Evolutionary conservation across 2,329 filamentous ascomycete species (phyloP).

Genomic region (Sphaceloma murrayae): DNA sequence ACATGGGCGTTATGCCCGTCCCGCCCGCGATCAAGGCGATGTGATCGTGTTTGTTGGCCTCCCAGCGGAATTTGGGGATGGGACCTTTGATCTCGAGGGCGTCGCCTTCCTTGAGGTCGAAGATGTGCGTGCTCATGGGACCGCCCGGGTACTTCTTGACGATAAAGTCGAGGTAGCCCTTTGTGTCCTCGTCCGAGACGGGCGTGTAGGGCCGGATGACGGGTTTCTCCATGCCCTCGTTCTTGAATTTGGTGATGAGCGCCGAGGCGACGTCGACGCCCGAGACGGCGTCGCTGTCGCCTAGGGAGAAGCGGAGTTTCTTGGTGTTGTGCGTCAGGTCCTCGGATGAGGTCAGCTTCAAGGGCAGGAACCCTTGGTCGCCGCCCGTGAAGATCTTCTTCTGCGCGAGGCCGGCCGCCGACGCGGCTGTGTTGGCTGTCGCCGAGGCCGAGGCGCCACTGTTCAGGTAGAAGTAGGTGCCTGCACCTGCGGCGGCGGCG

Average conservation of each 20-base stretch:
- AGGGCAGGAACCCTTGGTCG: constrained; percentile 77
- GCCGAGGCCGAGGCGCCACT: constrained; percentile 22
- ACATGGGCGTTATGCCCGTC: constrained; percentile 97
- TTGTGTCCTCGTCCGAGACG: constrained; percentile 70
- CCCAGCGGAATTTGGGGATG: constrained; percentile 86
- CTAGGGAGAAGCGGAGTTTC: constrained; percentile 77
- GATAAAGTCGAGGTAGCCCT: constrained; percentile 77
- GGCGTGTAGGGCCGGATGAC: constrained; percentile 90
- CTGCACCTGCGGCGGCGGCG: constrained; percentile 49
- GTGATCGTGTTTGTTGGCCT: constrained; percentile 84
- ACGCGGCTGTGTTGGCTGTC: constrained; percentile 21
- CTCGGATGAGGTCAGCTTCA: constrained; percentile 71
- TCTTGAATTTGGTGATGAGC: constrained; percentile 85
- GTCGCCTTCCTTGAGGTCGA: constrained; percentile 73
- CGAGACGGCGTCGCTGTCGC: constrained; percentile 72
- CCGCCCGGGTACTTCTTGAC: constrained; percentile 88
- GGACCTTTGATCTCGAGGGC: constrained; percentile 88
- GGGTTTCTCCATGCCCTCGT: constrained; percentile 70
- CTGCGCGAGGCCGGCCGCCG: constrained; percentile 27
- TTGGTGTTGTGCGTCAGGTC: constrained; percentile 90
- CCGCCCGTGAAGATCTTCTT: constrained; percentile 63
- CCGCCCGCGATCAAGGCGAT: constrained; percentile 83
- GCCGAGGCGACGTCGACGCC: constrained; percentile 74
- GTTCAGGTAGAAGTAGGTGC: constrained; percentile 44
- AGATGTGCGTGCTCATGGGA: constrained; percentile 83